Evolutionary conservation across 768 basidiomycete genomes (phyloP).

Genomic region (Russula compacta): DNA sequence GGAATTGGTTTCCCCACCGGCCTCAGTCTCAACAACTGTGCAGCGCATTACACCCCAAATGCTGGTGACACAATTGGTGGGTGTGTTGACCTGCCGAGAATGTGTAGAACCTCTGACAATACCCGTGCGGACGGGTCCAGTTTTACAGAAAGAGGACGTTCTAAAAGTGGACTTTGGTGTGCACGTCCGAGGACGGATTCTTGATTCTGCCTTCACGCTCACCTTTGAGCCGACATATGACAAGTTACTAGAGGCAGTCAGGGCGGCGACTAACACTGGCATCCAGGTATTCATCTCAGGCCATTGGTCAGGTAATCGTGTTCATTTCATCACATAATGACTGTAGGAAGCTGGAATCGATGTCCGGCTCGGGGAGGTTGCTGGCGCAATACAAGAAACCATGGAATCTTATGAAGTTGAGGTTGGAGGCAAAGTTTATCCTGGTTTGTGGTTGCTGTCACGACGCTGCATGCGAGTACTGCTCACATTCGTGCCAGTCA

Average conservation of each 20-base stretch:
- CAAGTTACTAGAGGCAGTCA: constrained; percentile 80
- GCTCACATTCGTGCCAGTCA: constrained; percentile 47
- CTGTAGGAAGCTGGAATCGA: constrained; percentile 92
- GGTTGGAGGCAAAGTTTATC: constrained; percentile 72
- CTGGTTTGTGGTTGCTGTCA: constrained; percentile 40
- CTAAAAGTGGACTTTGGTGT: constrained; percentile 97
- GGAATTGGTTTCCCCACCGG: constrained; percentile 98
- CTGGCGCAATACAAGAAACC: constrained; percentile 88
- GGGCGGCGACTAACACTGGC: constrained; percentile 90
- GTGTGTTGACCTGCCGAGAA: constrained; percentile 22
- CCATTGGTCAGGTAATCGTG: neutral
- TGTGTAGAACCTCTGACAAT: neutral
- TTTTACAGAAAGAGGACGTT: constrained; percentile 75
- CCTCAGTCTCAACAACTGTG: constrained; percentile 85
- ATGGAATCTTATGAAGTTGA: constrained; percentile 99
- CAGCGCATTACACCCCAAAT: constrained; percentile 96
- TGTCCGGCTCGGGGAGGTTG: constrained; percentile 86
- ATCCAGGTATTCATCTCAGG: constrained; percentile 45
- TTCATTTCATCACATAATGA: neutral
- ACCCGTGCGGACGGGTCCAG: constrained; percentile 31
- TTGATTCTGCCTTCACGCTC: constrained; percentile 94
- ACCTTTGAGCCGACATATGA: constrained; percentile 86
- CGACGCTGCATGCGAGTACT: neutral
- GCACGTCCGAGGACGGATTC: constrained; percentile 91
- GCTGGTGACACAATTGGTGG: constrained; percentile 77